These are phyloP conservation scores for Auriculariales sp. DNA, from an alignment of 768 basidiomycete genomes.

Conservation along the genomic window DNA sequence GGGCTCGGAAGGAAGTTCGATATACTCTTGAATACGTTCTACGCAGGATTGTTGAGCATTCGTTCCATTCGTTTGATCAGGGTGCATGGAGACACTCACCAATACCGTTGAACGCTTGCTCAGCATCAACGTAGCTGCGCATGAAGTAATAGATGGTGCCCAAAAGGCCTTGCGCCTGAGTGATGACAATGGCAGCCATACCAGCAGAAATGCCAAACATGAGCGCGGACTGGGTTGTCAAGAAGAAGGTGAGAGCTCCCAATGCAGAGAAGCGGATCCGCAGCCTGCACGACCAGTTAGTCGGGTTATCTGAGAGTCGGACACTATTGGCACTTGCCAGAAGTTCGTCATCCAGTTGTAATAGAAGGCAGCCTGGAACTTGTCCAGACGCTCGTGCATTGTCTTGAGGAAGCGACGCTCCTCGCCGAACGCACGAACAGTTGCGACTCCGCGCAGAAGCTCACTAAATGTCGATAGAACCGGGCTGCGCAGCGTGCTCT, in stretches of 20 bases:
- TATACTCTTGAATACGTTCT: constrained; percentile 58
- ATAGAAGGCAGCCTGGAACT: constrained; percentile 3
- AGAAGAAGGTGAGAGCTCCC: constrained; percentile 18
- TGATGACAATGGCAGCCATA: constrained; percentile 15
- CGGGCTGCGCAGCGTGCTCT: constrained; percentile 17
- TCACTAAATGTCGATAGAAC: constrained; percentile 8
- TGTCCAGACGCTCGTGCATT: constrained; percentile 2
- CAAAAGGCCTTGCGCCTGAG: constrained; percentile 6
- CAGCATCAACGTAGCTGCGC: background rate
- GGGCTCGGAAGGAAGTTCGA: constrained; percentile 44
- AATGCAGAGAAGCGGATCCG: constrained; percentile 17
- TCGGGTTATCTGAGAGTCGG: constrained; percentile 12
- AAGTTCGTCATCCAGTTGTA: constrained; percentile 1
- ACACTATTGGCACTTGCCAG: constrained; percentile 6
- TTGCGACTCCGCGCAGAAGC: constrained; percentile 14
- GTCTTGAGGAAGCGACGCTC: constrained; percentile 5
- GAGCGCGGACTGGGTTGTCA: constrained; percentile 19
- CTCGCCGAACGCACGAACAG: constrained; percentile 7
- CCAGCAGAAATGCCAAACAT: constrained; percentile 9
- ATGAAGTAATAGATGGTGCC: background rate
- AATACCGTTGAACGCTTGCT: background rate
- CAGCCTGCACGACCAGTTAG: background rate
- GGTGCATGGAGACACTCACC: background rate
- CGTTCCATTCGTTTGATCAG: background rate
- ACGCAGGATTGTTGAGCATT: constrained; percentile 21